A percentile compares a stretch with the other conserved stretches of the same genome.
Evolutionary conservation across 331 rosid species (phyloP).

Genomic region (Pyracantha coccinea): DNA sequence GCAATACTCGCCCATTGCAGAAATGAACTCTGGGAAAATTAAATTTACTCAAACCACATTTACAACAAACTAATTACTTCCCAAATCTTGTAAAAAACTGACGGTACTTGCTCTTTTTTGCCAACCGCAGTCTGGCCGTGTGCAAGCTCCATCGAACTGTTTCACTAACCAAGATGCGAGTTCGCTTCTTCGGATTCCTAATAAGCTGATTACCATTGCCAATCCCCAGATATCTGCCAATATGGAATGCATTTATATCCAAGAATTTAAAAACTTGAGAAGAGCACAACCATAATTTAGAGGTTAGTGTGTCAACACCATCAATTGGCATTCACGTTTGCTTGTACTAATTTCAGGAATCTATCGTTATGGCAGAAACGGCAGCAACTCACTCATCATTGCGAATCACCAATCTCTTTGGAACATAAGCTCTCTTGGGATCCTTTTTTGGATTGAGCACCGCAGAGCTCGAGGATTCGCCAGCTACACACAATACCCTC

Average conservation of each 20-base stretch:
- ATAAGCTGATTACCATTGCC: slow-evolving; percentile 91
- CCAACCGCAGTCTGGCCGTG: slow-evolving; percentile 90
- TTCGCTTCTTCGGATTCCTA: slow-evolving; percentile 87
- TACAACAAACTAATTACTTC: slow-evolving; percentile 15
- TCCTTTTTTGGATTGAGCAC: slow-evolving; percentile 36
- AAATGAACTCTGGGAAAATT: neutral
- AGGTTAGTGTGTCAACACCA: neutral
- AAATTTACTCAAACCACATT: no score
- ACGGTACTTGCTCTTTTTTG: slow-evolving; percentile 76
- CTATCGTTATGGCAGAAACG: slow-evolving; percentile 4
- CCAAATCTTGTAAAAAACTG: slow-evolving; percentile 94
- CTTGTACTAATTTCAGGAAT: neutral
- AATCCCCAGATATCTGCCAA: slow-evolving; percentile 73
- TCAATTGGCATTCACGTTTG: neutral
- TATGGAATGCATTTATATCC: slow-evolving; percentile 7
- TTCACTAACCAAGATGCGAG: slow-evolving; percentile 79
- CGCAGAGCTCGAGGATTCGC: slow-evolving; percentile 39
- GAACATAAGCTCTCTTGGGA: slow-evolving; percentile 55
- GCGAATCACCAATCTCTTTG: slow-evolving; percentile 86
- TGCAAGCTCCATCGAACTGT: slow-evolving; percentile 97
- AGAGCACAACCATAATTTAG: slow-evolving; percentile 4
- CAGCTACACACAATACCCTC: slow-evolving; percentile 38
- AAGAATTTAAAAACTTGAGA: neutral
- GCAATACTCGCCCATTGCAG: neutral
- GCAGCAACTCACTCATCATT: slow-evolving; percentile 72